phyloP scores from a whole-genome alignment of 768 basidiomycete genomes.

The Pleurotus platypus region DNA sequence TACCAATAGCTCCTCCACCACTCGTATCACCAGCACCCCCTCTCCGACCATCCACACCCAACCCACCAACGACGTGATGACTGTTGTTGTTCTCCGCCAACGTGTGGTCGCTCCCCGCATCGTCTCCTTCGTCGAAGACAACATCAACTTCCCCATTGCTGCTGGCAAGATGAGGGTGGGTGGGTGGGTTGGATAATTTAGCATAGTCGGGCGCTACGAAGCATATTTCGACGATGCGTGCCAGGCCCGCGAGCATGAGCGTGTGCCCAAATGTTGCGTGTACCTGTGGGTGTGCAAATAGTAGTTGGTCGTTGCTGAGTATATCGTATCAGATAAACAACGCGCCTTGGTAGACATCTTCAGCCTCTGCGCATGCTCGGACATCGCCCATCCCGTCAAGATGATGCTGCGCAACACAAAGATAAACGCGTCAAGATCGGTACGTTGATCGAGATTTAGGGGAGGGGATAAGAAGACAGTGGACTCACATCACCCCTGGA shows the following conservation, averaged over 20 bases:
- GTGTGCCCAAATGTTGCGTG: conserved; percentile 84
- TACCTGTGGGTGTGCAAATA: conserved; percentile 41
- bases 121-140: conserved; percentile 32
- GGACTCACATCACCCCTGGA: conserved; percentile 70
- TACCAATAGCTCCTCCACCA: conserved; percentile 9
- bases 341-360: conserved; percentile 79
- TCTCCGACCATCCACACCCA: too few relatives aligned
- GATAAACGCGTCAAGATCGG: too few relatives aligned
- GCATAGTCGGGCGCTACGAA: conserved; percentile 47
- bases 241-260: conserved; percentile 77
- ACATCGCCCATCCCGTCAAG: conserved; percentile 94
- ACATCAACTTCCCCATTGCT: too few relatives aligned
- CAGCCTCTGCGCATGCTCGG: conserved; percentile 80
- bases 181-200: too few relatives aligned
- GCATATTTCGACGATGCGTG: conserved; percentile 82
- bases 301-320: background rate
- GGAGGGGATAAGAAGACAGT: background rate
- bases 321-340: background rate
- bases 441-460: background rate
- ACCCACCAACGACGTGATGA: conserved; percentile 2
- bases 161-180: too few relatives aligned
- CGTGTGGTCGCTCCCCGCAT: conserved; percentile 64
- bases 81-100: conserved; percentile 35
- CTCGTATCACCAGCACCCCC: too few relatives aligned
- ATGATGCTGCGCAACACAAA: conserved; percentile 52